Evolutionary conservation across 305 asterid species (phyloP), one percentile per base, ranked within the genome.

Genomic region (Fraxinus floribunda): DNA sequence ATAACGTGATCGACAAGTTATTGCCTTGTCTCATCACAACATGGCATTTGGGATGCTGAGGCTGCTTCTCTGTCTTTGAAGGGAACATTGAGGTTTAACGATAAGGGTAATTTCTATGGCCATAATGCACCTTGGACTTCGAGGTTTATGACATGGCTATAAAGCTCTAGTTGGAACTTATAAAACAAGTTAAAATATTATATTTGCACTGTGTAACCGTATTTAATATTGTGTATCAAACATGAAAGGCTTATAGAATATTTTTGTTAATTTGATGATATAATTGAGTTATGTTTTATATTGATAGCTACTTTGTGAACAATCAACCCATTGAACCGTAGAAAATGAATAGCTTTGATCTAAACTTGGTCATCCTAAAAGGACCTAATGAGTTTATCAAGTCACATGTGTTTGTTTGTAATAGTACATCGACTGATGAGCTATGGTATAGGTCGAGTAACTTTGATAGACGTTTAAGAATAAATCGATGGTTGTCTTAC

Each of bases 1-100:
- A 70, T 32, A 71, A 71, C 9, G 39, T 32, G 76, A 70, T 71
- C 35, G 44, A 30, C 22, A 32, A 32, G 41, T 15, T 71, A 32
- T 71, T 71, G 76, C 44, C 41, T 71, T 32, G 44, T 71, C 76
- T 71, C 76, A 71, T 71, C 26, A 32, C 24, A 71, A 32, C 76
- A 71, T 71, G 41, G 76, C 76, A 71, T 32, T 32, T 32, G 76
- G 11, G 76, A 30, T 71, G 76, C 13, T 66, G 38, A 8, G 18
- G 7, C 16, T 4, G 36, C 75, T 30, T 32, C 22, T 13, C 44
- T 15, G 41, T 71, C 44, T 68, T 64, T 1, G 75, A 30, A 29
- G 20, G 64, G 64, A n/a, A 55, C 24, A n/a, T 55, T n/a, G 13
- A 62, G 71, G 32, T 62, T 20, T 20, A 7, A 3, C 4, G 36